Evolutionary conservation across 495 filamentous ascomycete species (phyloP).

Genomic region (Chaetomidium leptoderma): DNA sequence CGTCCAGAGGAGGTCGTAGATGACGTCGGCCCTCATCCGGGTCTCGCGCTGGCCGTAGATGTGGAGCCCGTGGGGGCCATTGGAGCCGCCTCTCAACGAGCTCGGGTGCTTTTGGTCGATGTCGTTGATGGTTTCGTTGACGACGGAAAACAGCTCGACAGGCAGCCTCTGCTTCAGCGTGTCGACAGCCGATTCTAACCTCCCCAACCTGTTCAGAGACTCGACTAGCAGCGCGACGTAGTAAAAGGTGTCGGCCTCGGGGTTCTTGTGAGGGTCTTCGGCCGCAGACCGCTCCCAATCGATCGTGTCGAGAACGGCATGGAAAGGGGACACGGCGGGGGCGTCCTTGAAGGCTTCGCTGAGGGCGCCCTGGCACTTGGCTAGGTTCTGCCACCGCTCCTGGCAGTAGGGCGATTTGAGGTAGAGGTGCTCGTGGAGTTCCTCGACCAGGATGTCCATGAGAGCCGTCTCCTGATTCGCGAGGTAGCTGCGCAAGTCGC

Average conservation of each 20-base stretch:
- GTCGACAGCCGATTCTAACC: conserved; percentile 79
- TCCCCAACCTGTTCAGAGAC: conserved; percentile 78
- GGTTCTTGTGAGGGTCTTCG: conserved; percentile 85
- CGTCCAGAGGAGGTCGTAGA: conserved; percentile 86
- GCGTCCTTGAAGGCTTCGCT: conserved; percentile 45
- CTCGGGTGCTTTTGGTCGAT: conserved; percentile 86
- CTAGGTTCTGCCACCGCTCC: conserved; percentile 80
- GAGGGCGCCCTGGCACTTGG: conserved; percentile 47
- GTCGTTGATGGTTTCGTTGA: conserved; percentile 91
- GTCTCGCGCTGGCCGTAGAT: conserved; percentile 63
- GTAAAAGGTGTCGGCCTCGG: conserved; percentile 88
- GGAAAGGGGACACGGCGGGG: conserved; percentile 54
- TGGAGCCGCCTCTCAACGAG: conserved; percentile 53
- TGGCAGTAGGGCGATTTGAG: conserved; percentile 95
- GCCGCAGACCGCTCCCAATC: conserved; percentile 64
- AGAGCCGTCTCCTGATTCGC: conserved; percentile 86
- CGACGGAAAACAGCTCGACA: conserved; percentile 87
- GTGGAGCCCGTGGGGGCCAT: conserved; percentile 55
- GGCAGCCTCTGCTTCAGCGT: conserved; percentile 88
- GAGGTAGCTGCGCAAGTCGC: conserved; percentile 81
- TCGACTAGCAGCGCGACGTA: conserved; percentile 89
- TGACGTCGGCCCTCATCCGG: conserved; percentile 69
- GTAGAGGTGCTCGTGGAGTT: conserved; percentile 95
- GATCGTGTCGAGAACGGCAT: conserved; percentile 72
- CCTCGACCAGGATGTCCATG: conserved; percentile 92